phyloP scores from a whole-genome alignment of 257 asterid genomes.

The Handroanthus guayacan region DNA sequence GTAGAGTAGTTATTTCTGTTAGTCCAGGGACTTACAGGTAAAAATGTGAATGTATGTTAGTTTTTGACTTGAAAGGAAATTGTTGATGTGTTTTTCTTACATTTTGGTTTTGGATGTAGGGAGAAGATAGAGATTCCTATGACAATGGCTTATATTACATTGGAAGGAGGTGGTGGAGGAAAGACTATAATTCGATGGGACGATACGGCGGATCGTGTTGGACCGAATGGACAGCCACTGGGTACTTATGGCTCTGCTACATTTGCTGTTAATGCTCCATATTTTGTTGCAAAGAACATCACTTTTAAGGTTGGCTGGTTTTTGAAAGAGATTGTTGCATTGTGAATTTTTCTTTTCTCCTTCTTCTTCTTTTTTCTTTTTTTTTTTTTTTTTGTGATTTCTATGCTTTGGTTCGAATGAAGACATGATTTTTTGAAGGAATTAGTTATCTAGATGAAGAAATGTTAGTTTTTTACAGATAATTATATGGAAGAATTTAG shows the following conservation, averaged over 20 bases:
- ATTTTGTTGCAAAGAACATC: conserved; percentile 78
- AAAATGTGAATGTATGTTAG: background rate
- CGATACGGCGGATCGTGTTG: conserved; percentile 72
- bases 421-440: background rate
- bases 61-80: background rate
- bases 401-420: background rate
- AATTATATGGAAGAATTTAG: background rate
- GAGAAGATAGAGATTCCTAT: conserved; percentile 89
- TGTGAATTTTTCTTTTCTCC: background rate
- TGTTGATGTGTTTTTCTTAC: background rate
- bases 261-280: conserved; percentile 88
- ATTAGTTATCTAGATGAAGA: background rate
- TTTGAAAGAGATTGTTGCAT: background rate
- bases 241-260: conserved; percentile 95
- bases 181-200: conserved; percentile 78
- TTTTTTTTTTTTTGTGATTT: too few species aligned
- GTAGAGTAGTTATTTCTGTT: conserved; percentile 79
- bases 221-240: conserved; percentile 60
- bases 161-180: conserved; percentile 66
- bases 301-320: conserved; percentile 66
- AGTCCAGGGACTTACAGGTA: conserved; percentile 79
- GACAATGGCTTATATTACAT: conserved; percentile 73
- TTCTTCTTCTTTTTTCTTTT: too few species aligned
- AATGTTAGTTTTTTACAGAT: too few species aligned
- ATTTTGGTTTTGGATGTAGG: conserved; percentile 41